Percentiles rank a stretch among this genome's conserved stretches.
Evolutionary conservation across 2,329 filamentous ascomycete genomes (phyloP).

Genomic region (Aspergillus nomiae): DNA sequence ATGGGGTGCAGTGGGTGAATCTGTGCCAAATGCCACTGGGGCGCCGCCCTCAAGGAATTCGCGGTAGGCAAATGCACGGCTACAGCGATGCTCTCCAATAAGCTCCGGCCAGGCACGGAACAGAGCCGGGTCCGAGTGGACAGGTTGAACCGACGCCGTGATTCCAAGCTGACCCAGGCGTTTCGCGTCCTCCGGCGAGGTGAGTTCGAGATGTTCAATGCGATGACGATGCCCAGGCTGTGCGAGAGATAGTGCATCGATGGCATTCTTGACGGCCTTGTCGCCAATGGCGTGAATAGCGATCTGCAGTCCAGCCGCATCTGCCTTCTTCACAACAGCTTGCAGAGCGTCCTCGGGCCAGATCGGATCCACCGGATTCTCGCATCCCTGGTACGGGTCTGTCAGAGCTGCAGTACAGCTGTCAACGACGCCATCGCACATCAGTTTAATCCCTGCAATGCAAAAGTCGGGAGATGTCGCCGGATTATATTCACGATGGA

Average conservation of each 20-base stretch:
- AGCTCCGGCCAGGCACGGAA: constrained; percentile 51
- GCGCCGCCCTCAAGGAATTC: constrained; percentile 53
- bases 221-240: constrained; percentile 48
- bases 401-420: constrained; percentile 53
- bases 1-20: constrained; percentile 52
- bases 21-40: constrained; percentile 49
- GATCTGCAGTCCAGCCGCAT: constrained; percentile 48
- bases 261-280: constrained; percentile 47
- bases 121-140: constrained; percentile 47
- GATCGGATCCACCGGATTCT: constrained; percentile 46
- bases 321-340: constrained; percentile 48
- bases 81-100: constrained; percentile 47
- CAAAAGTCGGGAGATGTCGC: constrained; percentile 44
- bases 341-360: constrained; percentile 48
- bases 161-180: constrained; percentile 51
- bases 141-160: constrained; percentile 43
- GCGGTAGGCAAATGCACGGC: constrained; percentile 54
- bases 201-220: constrained; percentile 56
- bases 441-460: constrained; percentile 53
- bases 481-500: constrained; percentile 43
- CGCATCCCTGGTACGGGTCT: constrained; percentile 49
- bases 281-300: constrained; percentile 58
- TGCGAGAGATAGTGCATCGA: constrained; percentile 48
- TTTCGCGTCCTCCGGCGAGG: constrained; percentile 49
- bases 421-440: constrained; percentile 54